phyloP scores from a whole-genome alignment of 83 land plant genomes.

The Picea abies region DNA sequence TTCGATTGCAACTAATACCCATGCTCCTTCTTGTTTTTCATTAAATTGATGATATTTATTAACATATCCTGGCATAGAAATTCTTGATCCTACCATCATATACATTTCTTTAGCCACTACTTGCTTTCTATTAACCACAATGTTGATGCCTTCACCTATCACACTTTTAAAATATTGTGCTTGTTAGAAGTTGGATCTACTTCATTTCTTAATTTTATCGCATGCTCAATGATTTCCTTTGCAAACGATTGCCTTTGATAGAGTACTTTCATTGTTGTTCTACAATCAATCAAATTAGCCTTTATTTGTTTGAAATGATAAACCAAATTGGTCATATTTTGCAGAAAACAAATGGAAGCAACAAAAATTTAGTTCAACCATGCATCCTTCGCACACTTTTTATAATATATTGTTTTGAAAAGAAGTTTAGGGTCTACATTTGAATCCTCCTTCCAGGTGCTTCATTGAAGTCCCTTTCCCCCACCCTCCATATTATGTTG shows the following conservation, averaged over 20 bases:
- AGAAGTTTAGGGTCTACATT: too few relatives aligned
- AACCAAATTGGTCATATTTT: background rate
- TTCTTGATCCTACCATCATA: conserved; percentile 36
- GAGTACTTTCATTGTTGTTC: conserved; percentile 51
- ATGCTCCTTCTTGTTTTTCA: conserved; percentile 37
- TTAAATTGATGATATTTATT: conserved; percentile 16
- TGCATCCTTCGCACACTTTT: too few relatives aligned
- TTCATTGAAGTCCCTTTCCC: too few relatives aligned
- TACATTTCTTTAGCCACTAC: conserved; percentile 34
- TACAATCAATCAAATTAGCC: conserved; percentile 11
- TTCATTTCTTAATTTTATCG: conserved; percentile 11
- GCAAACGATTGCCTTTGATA: conserved; percentile 37
- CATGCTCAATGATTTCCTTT: conserved; percentile 12
- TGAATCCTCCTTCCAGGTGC: too few relatives aligned
- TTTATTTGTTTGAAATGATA: background rate
- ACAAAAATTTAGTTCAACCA: background rate
- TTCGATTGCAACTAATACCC: conserved; percentile 38
- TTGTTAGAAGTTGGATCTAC: background rate
- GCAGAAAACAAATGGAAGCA: background rate
- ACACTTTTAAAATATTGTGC: conserved; percentile 28
- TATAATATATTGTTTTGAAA: too few relatives aligned
- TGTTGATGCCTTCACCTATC: conserved; percentile 47
- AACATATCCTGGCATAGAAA: conserved; percentile 26
- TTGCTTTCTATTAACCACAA: conserved; percentile 22
- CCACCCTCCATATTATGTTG: too few relatives aligned